Conservation (phyloP, 768 basidiomycete genomes). For the Serendipita sp. region DNA sequence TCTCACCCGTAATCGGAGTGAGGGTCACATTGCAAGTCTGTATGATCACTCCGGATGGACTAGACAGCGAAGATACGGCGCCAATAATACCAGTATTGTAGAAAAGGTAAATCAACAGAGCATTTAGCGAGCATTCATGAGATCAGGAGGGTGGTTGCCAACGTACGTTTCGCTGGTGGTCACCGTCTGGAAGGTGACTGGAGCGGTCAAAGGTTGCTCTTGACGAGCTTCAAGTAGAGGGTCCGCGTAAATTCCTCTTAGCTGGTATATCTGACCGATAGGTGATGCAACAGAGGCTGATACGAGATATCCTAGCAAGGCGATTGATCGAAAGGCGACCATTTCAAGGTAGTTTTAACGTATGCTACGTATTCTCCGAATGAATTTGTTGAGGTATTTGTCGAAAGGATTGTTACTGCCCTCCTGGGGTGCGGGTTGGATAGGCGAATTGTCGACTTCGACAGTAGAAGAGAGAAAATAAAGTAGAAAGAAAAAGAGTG, state of each 20-base stretch:
- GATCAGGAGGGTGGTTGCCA: neutral
- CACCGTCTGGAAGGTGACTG: constrained; percentile 29
- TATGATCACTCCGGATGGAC: constrained; percentile 31
- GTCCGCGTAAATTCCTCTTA: constrained; percentile 1
- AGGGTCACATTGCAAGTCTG: constrained; percentile 46
- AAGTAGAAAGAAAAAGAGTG: constrained; percentile 13
- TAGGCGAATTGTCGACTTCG: neutral
- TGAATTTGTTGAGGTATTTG: no score
- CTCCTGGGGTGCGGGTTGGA: neutral
- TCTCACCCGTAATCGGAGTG: constrained; percentile 33
- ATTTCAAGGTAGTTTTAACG: neutral
- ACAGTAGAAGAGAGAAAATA: constrained; percentile 11
- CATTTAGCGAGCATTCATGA: constrained; percentile 7
- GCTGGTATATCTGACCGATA: neutral
- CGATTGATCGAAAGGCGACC: constrained; percentile 22
- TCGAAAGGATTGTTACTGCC: neutral
- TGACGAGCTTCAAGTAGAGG: constrained; percentile 6
- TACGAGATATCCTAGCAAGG: constrained; percentile 25
- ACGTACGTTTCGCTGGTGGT: constrained; percentile 35
- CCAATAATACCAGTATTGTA: neutral
- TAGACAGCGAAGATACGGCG: neutral
- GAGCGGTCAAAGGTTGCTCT: constrained; percentile 18
- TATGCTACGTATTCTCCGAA: no score
- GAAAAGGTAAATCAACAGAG: constrained; percentile 7
- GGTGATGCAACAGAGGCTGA: constrained; percentile 18